Evolutionary conservation across 495 filamentous ascomycete species (phyloP), one percentile per base, ranked within the genome.

Genomic region (Astrothelium subdiscretum): DNA sequence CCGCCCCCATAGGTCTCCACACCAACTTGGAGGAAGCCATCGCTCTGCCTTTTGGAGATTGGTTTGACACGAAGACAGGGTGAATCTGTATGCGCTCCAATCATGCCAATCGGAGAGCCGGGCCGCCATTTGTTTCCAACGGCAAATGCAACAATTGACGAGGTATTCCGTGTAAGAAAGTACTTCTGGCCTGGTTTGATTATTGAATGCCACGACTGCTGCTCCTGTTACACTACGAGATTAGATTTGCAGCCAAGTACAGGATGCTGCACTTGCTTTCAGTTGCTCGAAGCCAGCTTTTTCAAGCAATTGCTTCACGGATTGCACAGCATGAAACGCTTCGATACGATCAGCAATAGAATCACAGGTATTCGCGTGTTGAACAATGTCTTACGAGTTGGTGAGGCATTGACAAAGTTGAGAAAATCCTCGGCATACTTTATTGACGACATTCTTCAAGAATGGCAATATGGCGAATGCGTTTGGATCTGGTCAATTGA

Each of bases 1-100:
- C 94, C 95, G 42, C 91, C 91, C 63, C 95, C 94, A 70, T 99
- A 99, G 12, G 89, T 92, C 78, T 99, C 94, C 57, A 96, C 91
- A 58, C 91, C 94, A 48, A 97, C 88, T 74, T 99, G 94, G 57
- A 97, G 71, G 75, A 91, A 99, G n/a, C 92, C 91, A 65, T 89
- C 88, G 38, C 76, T 81, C 62, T 83, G 78, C 75, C 92, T 94
- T 78, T 91, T 95, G 75, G 90, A 95, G 32, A 94, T 84, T 3
- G 94, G 94, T 77, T 99, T 99, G 67, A 99, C 75, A 54, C 94
- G 85, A 54, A 97, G 80, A 58, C 87, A 89, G 0, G 89, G 89
- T 3, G 92, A 97, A 73, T 99, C 94, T 26, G 94, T 97, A 76
- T 99, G 94, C 54, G 94, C 91, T 68, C 94, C 94, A 63, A 99